Evolutionary conservation across 345 rosid genomes (phyloP).

Genomic region (Capsella bursapastoris): DNA sequence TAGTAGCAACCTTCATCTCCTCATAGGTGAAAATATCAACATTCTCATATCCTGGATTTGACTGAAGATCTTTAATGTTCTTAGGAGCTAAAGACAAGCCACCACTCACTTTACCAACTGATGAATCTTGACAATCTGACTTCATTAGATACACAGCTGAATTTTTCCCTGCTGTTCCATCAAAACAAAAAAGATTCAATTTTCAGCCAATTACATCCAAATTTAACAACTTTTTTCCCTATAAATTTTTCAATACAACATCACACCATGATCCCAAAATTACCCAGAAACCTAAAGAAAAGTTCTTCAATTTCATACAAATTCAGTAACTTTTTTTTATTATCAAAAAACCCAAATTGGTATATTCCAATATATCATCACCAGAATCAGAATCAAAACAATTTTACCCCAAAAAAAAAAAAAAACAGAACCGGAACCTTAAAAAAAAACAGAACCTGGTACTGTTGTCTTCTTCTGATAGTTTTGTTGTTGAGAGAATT

Average conservation of each 20-base stretch:
- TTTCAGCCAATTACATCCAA: no score
- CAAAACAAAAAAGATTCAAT: neutral
- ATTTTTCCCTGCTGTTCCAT: constrained; percentile 14
- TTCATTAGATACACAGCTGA: constrained; percentile 37
- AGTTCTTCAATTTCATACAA: neutral
- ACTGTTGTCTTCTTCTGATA: constrained; percentile 24
- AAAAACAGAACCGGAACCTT: no score
- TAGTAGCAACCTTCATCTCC: constrained; percentile 88
- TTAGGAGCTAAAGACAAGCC: constrained; percentile 50
- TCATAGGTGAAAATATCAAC: constrained; percentile 82
- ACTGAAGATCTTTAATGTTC: constrained; percentile 79
- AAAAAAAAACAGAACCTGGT: neutral
- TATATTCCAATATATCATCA: neutral
- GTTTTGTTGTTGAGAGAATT: constrained; percentile 32
- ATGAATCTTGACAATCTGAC: constrained; percentile 41
- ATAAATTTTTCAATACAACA: neutral
- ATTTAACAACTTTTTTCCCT: neutral
- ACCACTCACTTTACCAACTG: constrained; percentile 29
- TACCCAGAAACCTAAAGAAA: neutral
- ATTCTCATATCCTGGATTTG: constrained; percentile 64
- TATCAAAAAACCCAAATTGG: neutral
- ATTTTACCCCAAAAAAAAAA: neutral
- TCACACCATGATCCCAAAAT: neutral
- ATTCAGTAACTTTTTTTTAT: neutral
- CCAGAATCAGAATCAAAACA: neutral